Evolutionary conservation across 164 flowering plant genomes (phyloP).

Genomic region (Vitis vinifera): ASM3070453v1 NC_081809.1:2768501-2769000

Average conservation of each 20-base stretch:
- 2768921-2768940: conserved; percentile 31
- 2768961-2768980: conserved; percentile 28
- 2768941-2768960: conserved; percentile 30
- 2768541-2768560: no score
- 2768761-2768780: no score
- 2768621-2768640: not conserved
- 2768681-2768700: not conserved
- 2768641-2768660: not conserved
- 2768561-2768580: no score
- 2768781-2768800: not conserved
- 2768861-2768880: not conserved
- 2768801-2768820: not conserved
- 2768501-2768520: no score
- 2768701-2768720: not conserved
- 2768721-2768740: not conserved
- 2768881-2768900: conserved; percentile 12
- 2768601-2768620: not conserved
- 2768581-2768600: not conserved
- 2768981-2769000: conserved; percentile 24
- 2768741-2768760: no score
- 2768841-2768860: not conserved
- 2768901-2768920: conserved; percentile 35
- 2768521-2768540: no score
- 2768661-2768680: not conserved
- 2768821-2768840: not conserved